Evolutionary conservation across 2,329 filamentous ascomycete species (phyloP).

Genomic region (Fusarium sp.): DNA sequence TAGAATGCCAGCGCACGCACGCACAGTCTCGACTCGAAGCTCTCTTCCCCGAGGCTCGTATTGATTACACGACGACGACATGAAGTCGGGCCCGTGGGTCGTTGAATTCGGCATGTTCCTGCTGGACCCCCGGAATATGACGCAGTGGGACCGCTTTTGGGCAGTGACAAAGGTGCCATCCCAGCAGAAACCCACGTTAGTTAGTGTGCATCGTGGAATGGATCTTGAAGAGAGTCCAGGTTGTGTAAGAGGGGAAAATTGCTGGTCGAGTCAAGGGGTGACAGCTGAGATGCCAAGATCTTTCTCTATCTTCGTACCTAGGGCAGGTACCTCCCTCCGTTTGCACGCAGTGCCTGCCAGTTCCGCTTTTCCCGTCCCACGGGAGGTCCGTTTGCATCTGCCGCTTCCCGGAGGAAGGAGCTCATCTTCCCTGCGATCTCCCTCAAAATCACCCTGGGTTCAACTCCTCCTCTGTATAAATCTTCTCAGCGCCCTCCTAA

Average conservation of each 20-base stretch:
- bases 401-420: slow-evolving; percentile 5
- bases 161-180: not conserved
- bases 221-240: not conserved
- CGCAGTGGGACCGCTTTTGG: slow-evolving; percentile 8
- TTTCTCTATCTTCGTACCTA: not conserved
- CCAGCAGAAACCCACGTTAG: not conserved
- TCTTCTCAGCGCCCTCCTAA: not conserved
- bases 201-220: not conserved
- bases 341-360: not conserved
- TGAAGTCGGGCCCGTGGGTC: not conserved
- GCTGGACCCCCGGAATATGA: slow-evolving; percentile 4
- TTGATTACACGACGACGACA: slow-evolving; percentile 6
- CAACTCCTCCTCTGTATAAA: not conserved
- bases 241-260: not conserved
- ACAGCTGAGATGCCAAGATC: not conserved
- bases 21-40: not conserved
- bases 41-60: not conserved
- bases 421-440: not conserved
- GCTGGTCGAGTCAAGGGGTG: not conserved
- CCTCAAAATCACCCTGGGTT: not conserved
- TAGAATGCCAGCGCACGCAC: not conserved
- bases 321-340: not conserved
- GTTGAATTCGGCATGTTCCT: not conserved
- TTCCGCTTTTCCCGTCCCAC: not conserved
- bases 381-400: slow-evolving; percentile 6